A percentile compares a stretch with the other conserved stretches of the same genome.
Conservation (phyloP, 2,329 filamentous ascomycete species). For the Leptographium lundbergii region DNA sequence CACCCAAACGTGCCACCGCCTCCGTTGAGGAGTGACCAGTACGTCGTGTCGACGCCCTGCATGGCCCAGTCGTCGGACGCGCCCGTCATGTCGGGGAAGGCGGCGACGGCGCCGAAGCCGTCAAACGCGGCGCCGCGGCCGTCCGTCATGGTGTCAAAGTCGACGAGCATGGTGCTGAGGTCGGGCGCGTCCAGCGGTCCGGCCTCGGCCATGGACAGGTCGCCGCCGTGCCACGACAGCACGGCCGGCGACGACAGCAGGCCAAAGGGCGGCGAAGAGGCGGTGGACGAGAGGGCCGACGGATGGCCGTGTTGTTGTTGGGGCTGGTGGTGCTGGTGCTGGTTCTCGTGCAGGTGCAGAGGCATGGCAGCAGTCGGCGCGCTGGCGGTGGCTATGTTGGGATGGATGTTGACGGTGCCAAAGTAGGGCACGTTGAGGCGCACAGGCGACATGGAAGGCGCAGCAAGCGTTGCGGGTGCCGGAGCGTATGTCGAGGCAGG, state of each 20-base stretch:
- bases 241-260: not conserved
- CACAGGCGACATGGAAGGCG: constrained; percentile 11
- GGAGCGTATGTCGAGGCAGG: not conserved
- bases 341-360: not conserved
- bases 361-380: not conserved
- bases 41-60: constrained; percentile 14
- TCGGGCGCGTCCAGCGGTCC: not conserved
- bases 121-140: constrained; percentile 3
- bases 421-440: constrained; percentile 32
- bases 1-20: constrained; percentile 7
- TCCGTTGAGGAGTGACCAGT: constrained; percentile 14
- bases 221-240: not conserved
- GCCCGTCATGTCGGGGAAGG: constrained; percentile 14
- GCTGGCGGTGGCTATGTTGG: not conserved
- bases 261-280: not conserved
- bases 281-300: not conserved
- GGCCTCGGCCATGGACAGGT: not conserved
- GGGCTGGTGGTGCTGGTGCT: not conserved
- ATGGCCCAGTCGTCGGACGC: constrained; percentile 14
- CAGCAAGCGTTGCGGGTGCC: not conserved
- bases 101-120: constrained; percentile 1
- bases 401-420: constrained; percentile 31
- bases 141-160: constrained; percentile 8
- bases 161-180: constrained; percentile 12
- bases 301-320: not conserved